phyloP scores from a whole-genome alignment of 495 filamentous ascomycete genomes.

The Lentithecium fluviatile region DNA sequence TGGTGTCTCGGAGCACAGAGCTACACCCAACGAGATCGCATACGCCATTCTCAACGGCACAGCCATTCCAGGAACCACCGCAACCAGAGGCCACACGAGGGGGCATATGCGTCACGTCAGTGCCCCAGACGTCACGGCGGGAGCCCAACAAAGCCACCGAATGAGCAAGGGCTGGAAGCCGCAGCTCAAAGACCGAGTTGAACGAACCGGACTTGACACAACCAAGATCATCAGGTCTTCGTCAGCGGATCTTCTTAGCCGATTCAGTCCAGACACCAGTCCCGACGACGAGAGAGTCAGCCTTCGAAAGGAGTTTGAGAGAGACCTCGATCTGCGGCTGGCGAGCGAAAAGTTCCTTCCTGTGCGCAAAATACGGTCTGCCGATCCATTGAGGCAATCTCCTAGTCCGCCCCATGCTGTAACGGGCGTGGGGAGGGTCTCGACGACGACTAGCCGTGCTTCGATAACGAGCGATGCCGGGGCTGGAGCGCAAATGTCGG shows the following conservation, averaged over 20 bases:
- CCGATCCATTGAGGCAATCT: constrained; percentile 8
- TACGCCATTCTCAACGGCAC: constrained; percentile 25
- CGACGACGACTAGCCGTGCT: neutral
- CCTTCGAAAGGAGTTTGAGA: neutral
- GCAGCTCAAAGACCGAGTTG: constrained; percentile 1
- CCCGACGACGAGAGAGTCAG: constrained; percentile 6
- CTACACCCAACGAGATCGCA: constrained; percentile 14
- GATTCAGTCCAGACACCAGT: constrained; percentile 19
- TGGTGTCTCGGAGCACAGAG: neutral
- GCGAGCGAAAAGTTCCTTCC: neutral
- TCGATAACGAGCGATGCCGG: neutral
- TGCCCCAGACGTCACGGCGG: constrained; percentile 14
- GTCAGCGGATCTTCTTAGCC: constrained; percentile 19
- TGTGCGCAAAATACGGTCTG: constrained; percentile 16
- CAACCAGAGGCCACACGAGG: neutral
- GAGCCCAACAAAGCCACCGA: neutral
- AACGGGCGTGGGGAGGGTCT: neutral
- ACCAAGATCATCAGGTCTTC: constrained; percentile 1
- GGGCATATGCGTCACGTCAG: constrained; percentile 17
- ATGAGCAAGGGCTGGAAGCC: constrained; percentile 28
- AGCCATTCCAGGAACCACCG: neutral
- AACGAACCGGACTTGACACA: neutral
- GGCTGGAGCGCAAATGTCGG: neutral
- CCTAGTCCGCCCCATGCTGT: neutral
- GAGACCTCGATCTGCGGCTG: constrained; percentile 12